Evolutionary conservation across 202 grass and related monocot species (phyloP).

Genomic region (Panicum virgatum): DNA sequence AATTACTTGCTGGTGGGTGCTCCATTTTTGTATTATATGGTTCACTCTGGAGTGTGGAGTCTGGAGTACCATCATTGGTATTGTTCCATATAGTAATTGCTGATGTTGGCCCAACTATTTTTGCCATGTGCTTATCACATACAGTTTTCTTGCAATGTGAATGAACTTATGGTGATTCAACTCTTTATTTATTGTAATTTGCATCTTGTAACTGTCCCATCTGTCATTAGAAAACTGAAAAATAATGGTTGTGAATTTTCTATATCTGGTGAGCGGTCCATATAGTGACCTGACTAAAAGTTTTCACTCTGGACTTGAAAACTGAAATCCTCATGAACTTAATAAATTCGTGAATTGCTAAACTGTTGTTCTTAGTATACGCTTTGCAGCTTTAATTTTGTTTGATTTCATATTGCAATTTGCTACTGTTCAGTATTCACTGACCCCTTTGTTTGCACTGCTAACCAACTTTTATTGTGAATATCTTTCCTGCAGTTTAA

Average conservation of each 20-base stretch:
- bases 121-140: background rate
- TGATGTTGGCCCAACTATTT: background rate
- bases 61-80: background rate
- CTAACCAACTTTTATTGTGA: background rate
- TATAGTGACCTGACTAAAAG: background rate
- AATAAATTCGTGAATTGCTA: background rate
- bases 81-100: background rate
- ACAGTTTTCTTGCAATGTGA: background rate
- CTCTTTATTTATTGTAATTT: background rate
- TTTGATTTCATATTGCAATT: background rate
- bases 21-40: background rate
- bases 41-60: background rate
- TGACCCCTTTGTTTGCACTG: background rate
- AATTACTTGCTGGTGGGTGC: slow-evolving; percentile 4
- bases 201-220: background rate
- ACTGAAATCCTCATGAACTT: background rate
- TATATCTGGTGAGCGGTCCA: background rate
- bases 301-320: background rate
- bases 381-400: background rate
- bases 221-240: background rate
- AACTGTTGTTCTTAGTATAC: background rate
- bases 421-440: slow-evolving; percentile 20
- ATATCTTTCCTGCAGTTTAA: slow-evolving; percentile 10
- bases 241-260: slow-evolving; percentile 1
- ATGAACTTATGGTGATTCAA: background rate